Evolutionary conservation across 2,329 filamentous ascomycete genomes (phyloP), one percentile per base, ranked within the genome.

Genomic region (Trichoderma atrobrunneum): DNA sequence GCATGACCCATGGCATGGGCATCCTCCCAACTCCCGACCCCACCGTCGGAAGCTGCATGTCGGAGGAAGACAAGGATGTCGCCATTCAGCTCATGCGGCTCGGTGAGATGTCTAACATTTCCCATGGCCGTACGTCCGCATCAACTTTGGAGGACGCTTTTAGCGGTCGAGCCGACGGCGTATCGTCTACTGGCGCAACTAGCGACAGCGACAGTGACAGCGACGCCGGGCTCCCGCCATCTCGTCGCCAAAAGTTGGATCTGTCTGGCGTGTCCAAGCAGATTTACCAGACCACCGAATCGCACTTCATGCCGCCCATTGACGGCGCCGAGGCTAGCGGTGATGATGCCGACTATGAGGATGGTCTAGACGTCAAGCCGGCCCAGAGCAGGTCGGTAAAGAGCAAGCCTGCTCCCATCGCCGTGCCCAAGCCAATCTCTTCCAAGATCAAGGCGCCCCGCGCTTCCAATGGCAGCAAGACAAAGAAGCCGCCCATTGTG

Each of bases 31-130:
- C 96, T 2, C 96, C 96, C 30, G 96, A 98, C 78, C 95, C 95
- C n/a, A 99, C 96, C 14, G 93, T 98, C 77, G 93, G 93, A 70
- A 98, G 95, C 83, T 97, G 94, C 81, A 95, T 99, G 81, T 98
- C 95, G 16, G 96, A 99, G 80, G 96, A 99, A 82, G 89, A 91
- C 76, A 91, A 91, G 79, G 96, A 99, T 82, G 96, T 98, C 74
- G 96, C 96, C 72, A 91, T 98, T 79, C 96, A 98, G 83, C 87
- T 99, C 78, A 98, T 99, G 91, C 92, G 95, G 76, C 88, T 99
- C 70, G 95, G 96, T 60, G 95, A 98, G 80, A 93, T 95, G 77
- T 96, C 94, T 71, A 97, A 97, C 80, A 92, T 97, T 78, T 97
- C 94, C 2, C 93, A 97, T 78, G 95, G 94, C 70, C 92, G 95